phyloP scores from a whole-genome alignment of 1,284 basidiomycete species.

The Pterula multifida region DNA sequence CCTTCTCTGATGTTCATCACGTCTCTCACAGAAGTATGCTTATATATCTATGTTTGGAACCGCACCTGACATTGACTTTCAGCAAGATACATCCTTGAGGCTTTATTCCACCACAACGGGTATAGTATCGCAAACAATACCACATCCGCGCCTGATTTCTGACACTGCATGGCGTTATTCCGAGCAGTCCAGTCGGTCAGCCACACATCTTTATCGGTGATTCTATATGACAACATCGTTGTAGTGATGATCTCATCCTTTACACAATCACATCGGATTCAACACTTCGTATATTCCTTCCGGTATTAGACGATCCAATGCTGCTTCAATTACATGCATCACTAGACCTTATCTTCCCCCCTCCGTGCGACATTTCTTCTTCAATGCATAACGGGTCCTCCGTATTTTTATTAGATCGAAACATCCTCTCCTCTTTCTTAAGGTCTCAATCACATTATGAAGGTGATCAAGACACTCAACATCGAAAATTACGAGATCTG shows the following conservation, averaged over 20 bases:
- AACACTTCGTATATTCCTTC: constrained; percentile 72
- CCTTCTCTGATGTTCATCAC: constrained; percentile 69
- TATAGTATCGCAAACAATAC: constrained; percentile 48
- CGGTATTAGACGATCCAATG: constrained; percentile 78
- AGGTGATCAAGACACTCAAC: constrained; percentile 29
- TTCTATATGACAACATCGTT: constrained; percentile 5
- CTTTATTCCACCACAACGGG: constrained; percentile 65
- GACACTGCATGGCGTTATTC: constrained; percentile 61
- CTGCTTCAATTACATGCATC: constrained; percentile 77
- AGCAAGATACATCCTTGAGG: constrained; percentile 49
- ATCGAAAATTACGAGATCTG: constrained; percentile 43
- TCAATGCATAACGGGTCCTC: constrained; percentile 18
- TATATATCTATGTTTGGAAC: constrained; percentile 3
- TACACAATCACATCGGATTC: constrained; percentile 70
- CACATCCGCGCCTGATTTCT: constrained; percentile 53
- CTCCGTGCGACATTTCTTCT: constrained; percentile 26
- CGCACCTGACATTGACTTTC: constrained; percentile 5
- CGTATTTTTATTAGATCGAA: constrained; percentile 56
- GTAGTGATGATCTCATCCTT: constrained; percentile 63
- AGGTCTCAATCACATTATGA: constrained; percentile 20
- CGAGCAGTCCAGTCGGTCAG: constrained; percentile 53
- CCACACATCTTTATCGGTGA: constrained; percentile 9
- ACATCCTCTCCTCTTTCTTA: constrained; percentile 39
- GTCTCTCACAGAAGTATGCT: constrained; percentile 41
- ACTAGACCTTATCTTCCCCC: constrained; percentile 49